A percentile compares a stretch with the other conserved stretches of the same genome.
Conservation (phyloP, 345 rosid species). For the Euclidium syriacum region DNA sequence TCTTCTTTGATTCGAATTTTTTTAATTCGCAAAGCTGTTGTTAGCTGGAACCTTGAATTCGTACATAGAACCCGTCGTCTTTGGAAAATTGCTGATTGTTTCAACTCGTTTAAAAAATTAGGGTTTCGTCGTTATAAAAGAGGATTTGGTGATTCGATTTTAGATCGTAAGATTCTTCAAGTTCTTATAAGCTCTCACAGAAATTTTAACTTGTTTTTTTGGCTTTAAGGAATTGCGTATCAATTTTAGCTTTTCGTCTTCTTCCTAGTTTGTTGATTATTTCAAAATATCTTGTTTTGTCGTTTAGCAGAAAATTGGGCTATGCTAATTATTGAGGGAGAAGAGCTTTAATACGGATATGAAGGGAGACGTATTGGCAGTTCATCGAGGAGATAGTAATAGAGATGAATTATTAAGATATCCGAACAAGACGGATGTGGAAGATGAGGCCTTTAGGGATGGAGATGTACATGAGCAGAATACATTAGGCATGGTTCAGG, state of each 20-base stretch:
- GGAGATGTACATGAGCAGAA: neutral
- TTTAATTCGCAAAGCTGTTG: neutral
- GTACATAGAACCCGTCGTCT: neutral
- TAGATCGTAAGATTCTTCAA: constrained; percentile 3
- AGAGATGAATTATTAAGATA: constrained; percentile 15
- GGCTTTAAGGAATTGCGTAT: neutral
- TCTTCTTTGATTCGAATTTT: constrained; percentile 5
- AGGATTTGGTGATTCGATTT: neutral
- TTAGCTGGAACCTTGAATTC: constrained; percentile 10
- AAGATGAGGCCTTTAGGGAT: constrained; percentile 9
- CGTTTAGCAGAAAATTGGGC: neutral
- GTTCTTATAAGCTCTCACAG: neutral
- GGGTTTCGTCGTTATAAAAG: constrained; percentile 4
- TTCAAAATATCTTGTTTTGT: neutral
- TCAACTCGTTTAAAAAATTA: constrained; percentile 7
- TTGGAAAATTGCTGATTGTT: neutral
- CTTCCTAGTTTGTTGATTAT: neutral
- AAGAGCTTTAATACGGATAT: constrained; percentile 3
- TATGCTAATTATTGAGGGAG: neutral
- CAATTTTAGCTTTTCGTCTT: neutral
- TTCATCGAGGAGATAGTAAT: constrained; percentile 21
- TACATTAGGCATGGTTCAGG: neutral
- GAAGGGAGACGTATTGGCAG: constrained; percentile 30
- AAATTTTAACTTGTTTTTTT: neutral
- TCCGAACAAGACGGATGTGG: constrained; percentile 17